Conservation (phyloP, 306 rosid species). For the Cicer arietinum region DNA sequence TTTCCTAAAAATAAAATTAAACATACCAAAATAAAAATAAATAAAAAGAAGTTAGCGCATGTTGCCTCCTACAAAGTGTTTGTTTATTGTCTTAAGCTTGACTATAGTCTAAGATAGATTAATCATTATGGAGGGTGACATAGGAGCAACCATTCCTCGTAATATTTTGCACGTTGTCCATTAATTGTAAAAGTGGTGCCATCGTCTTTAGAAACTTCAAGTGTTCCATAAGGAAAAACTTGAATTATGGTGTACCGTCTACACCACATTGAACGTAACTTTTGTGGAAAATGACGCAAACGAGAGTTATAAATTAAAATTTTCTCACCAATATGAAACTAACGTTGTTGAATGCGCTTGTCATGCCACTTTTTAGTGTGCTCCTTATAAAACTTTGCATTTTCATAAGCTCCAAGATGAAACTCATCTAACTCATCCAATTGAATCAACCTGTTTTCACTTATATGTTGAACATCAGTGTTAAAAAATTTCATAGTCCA, state of each 20-base stretch:
- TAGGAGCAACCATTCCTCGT: not conserved
- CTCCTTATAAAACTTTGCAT: not conserved
- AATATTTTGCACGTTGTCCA: not conserved
- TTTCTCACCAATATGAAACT: not conserved
- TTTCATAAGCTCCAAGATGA: not conserved
- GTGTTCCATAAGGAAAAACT: not conserved
- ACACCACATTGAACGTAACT: not conserved
- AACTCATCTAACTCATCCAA: not conserved
- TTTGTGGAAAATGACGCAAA: not conserved
- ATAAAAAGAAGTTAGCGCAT: no score
- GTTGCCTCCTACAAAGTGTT: no score
- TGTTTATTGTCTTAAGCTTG: no score
- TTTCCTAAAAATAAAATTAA: no score
- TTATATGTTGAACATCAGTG: not conserved
- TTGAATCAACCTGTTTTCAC: not conserved
- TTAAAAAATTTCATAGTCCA: not conserved
- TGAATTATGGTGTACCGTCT: not conserved
- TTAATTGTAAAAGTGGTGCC: not conserved
- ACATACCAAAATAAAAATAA: no score
- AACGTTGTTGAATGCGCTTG: not conserved
- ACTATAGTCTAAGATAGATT: no score
- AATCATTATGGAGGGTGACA: not conserved
- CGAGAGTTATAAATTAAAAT: not conserved
- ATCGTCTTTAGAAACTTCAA: not conserved
- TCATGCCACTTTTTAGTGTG: not conserved